Base-by-base conservation (phyloP, 148 eudicot species). In the Dysphania ambrosioides region DNA sequence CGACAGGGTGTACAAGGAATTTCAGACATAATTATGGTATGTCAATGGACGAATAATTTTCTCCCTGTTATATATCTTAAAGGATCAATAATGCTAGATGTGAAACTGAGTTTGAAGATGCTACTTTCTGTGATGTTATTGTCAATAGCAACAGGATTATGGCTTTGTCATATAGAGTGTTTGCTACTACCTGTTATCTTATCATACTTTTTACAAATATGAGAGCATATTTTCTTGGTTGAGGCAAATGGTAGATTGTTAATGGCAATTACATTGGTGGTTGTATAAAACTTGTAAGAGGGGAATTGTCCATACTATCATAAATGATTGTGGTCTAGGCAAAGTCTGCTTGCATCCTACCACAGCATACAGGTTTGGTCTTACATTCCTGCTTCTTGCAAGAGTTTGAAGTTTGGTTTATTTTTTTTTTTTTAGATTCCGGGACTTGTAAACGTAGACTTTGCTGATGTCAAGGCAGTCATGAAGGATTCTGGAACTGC, bases 401-500 rank as follows among this genome's bases (percentile, higher is more conserved):
- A 15, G 35, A 72, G 0, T 71, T 69, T 72, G 38, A 63, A 75
- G 32, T 70, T 40, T n/a, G n/a, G n/a, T n/a, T 79, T 27, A 66
- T 64, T 67, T 55, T 12, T 61, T 41, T 49, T 59, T 69, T 82
- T 75, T 83, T 40, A 96, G 99, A 89, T 96, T 79, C 99, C 99
- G 1, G 99, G 99, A 77, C 87, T 96, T 73, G 99, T 96, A 67
- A 96, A 96, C 82, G 99, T 96, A 70, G 99, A 96, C 80, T 96
- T 96, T 78, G 99, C 99, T 23, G 99, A 96, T 79, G 97, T 96
- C 57, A 90, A 90, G 83, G 99, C 99, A 66, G 87, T 96, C 42
- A 96, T 96, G 99, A 92, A 88, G 82, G 88, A 96, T 82, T 92
- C 99, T 29, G 99, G 99, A 77, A 92, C 99, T 30, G 97, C 99